These are phyloP conservation scores for Beta macrorhiza DNA, from an alignment of 179 eudicot genomes.

Conservation along the genomic window DNA sequence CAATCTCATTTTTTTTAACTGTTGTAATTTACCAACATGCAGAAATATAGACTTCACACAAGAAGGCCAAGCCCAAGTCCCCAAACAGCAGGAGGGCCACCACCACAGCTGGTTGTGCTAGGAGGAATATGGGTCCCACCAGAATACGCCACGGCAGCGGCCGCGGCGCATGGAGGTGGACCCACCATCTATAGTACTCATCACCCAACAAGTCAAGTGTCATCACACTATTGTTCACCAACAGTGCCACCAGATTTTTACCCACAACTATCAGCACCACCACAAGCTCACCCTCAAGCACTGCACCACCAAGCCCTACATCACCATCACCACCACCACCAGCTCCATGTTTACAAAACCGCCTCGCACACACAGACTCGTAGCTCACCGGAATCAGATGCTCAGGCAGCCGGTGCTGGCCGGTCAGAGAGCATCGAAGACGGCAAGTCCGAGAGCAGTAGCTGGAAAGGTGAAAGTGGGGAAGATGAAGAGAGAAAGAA, in stretches of 20 bases:
- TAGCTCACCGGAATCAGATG: slow-evolving; percentile 65
- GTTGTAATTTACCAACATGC: slow-evolving; percentile 8
- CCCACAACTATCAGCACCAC: slow-evolving; percentile 33
- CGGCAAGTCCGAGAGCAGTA: slow-evolving; percentile 83
- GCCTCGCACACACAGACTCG: slow-evolving; percentile 45
- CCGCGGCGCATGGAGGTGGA: slow-evolving; percentile 41
- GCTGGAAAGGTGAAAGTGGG: slow-evolving; percentile 63
- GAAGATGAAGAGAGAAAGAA: slow-evolving; percentile 47
- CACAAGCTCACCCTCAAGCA: slow-evolving; percentile 37
- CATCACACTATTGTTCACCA: slow-evolving; percentile 52
- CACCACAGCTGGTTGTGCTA: slow-evolving; percentile 48
- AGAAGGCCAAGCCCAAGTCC: slow-evolving; percentile 50
- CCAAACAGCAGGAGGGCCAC: slow-evolving; percentile 32
- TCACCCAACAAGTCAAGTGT: slow-evolving; percentile 49
- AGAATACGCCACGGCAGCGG: slow-evolving; percentile 41
- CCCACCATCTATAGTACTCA: slow-evolving; percentile 63
- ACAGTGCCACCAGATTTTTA: slow-evolving; percentile 51
- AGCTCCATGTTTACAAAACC: slow-evolving; percentile 54
- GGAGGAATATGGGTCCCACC: slow-evolving; percentile 60
- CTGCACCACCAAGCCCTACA: slow-evolving; percentile 46
- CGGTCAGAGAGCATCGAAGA: slow-evolving; percentile 81
- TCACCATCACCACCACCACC: slow-evolving; percentile 43
- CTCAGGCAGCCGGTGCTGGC: slow-evolving; percentile 41
- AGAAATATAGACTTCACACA: slow-evolving; percentile 56
- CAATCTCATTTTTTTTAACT: background rate